Conservation (phyloP, 768 basidiomycete species). For the Phylloporus sp. region DNA sequence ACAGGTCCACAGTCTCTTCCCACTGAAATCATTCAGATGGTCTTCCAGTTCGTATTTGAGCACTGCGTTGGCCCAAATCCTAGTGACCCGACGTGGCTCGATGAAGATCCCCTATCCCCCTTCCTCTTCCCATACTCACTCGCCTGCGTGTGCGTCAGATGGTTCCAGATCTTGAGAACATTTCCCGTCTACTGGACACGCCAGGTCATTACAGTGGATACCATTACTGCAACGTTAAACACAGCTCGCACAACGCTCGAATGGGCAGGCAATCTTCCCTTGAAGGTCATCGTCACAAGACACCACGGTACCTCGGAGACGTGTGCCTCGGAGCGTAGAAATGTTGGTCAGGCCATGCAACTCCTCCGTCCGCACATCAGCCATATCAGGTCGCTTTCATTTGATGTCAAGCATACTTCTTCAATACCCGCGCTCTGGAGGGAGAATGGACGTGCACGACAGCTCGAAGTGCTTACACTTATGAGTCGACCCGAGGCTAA, state of each 20-base stretch:
- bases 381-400: constrained; percentile 9
- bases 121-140: constrained; percentile 11
- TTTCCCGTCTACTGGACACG: constrained; percentile 9
- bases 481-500: not conserved
- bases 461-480: constrained; percentile 2
- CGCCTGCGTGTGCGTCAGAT: constrained; percentile 6
- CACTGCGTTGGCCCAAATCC: not conserved
- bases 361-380: constrained; percentile 3
- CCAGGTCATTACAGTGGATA: constrained; percentile 4
- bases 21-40: constrained; percentile 7
- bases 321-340: not conserved
- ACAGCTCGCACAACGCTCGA: not conserved
- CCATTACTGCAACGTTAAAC: not conserved
- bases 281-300: constrained; percentile 9
- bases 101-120: constrained; percentile 4
- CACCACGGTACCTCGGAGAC: not conserved
- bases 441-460: constrained; percentile 1
- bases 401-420: constrained; percentile 1
- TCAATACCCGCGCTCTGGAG: constrained; percentile 7
- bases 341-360: not conserved
- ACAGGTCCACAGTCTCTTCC: constrained; percentile 7
- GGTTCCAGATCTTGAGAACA: constrained; percentile 4
- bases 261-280: constrained; percentile 1
- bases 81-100: not conserved
- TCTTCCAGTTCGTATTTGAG: constrained; percentile 9